These are phyloP conservation scores for Albatrellus ellisii DNA, from an alignment of 768 basidiomycete genomes.

Conservation along the genomic window DNA sequence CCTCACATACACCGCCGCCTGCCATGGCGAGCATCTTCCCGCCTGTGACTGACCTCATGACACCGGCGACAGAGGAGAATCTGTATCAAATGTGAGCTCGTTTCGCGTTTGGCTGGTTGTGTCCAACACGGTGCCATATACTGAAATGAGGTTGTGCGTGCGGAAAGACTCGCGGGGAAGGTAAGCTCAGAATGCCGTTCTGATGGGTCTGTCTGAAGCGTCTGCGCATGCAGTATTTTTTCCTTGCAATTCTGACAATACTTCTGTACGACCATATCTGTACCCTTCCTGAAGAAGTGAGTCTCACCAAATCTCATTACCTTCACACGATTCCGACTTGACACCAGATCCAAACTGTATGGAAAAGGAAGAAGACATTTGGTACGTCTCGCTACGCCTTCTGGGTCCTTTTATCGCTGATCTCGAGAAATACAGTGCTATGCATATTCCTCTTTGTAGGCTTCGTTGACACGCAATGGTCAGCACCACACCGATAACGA, in stretches of 20 bases:
- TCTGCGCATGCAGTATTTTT: conserved; percentile 7
- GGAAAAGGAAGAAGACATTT: conserved; percentile 13
- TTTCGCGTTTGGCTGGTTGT: neutral
- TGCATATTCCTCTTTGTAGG: conserved; percentile 10
- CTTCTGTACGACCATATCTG: conserved; percentile 11
- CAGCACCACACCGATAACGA: neutral
- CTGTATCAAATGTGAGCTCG: conserved; percentile 10
- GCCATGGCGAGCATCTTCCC: neutral
- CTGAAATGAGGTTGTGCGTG: neutral
- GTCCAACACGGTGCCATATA: too few relatives aligned
- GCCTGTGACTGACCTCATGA: neutral
- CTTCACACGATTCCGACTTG: neutral
- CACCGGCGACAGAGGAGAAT: neutral
- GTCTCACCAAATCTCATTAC: neutral
- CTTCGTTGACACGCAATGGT: neutral
- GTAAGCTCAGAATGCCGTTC: neutral
- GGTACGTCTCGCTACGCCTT: conserved; percentile 1
- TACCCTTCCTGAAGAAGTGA: conserved; percentile 10
- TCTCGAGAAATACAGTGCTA: conserved; percentile 4
- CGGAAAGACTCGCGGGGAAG: conserved; percentile 7
- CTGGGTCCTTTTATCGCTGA: neutral
- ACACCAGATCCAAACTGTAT: conserved; percentile 9
- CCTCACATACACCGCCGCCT: too few relatives aligned
- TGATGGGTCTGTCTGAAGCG: neutral
- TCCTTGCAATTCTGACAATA: conserved; percentile 8